These are phyloP conservation scores for Zarea fungicola DNA, from an alignment of 2,329 filamentous ascomycete species.

Conservation along the genomic window DNA sequence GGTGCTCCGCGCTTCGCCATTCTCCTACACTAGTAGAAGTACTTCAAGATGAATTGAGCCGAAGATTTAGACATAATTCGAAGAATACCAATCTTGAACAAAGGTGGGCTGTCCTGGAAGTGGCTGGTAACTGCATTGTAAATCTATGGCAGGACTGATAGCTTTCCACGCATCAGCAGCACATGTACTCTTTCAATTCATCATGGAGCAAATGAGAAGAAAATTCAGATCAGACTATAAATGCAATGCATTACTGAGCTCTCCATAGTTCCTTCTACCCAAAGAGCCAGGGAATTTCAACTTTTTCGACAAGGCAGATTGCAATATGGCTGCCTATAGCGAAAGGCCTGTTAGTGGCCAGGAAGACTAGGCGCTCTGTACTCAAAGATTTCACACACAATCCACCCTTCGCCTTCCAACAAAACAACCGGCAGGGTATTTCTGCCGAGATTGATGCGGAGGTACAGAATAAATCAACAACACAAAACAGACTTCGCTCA, in stretches of 20 bases:
- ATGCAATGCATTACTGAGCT: too few relatives aligned
- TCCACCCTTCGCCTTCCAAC: too few relatives aligned
- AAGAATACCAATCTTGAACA: slow-evolving; percentile 39
- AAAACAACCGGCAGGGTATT: background rate
- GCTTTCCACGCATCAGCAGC: background rate
- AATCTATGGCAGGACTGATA: slow-evolving; percentile 29
- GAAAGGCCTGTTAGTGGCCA: too few relatives aligned
- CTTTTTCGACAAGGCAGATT: too few relatives aligned
- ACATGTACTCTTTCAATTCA: too few relatives aligned
- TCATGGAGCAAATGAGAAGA: too few relatives aligned
- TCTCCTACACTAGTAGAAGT: slow-evolving; percentile 1
- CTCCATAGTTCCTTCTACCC: too few relatives aligned
- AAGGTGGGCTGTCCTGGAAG: slow-evolving; percentile 47
- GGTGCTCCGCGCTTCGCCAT: background rate
- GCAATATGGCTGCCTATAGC: too few relatives aligned
- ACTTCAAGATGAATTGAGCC: slow-evolving; percentile 12
- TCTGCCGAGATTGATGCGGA: background rate
- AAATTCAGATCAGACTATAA: too few relatives aligned
- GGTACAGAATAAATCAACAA: background rate
- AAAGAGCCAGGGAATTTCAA: too few relatives aligned
- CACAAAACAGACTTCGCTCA: slow-evolving; percentile 9
- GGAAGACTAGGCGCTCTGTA: too few relatives aligned
- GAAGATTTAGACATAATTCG: slow-evolving; percentile 23
- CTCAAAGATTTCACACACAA: too few relatives aligned
- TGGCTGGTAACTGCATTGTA: slow-evolving; percentile 34